Evolutionary conservation across 2,329 filamentous ascomycete genomes (phyloP).

Genomic region (Arachnopeziza araneosa): DNA sequence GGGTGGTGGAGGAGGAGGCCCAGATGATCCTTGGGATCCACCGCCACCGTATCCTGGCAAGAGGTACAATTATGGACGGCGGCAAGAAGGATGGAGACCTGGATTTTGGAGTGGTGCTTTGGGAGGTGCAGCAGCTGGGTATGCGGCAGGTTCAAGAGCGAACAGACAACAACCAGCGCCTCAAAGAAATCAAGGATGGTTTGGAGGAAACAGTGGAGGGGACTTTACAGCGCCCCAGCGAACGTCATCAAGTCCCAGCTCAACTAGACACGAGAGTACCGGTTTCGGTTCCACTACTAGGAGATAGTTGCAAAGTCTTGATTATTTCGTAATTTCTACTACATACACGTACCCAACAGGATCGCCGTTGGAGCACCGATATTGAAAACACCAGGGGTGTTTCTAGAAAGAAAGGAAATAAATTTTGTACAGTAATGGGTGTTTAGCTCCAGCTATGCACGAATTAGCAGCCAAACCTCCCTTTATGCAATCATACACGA

Average conservation of each 20-base stretch:
- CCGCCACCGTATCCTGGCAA: constrained; percentile 30
- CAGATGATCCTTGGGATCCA: constrained; percentile 23
- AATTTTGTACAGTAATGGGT: constrained; percentile 22
- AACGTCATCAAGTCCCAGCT: constrained; percentile 31
- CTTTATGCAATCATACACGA: constrained; percentile 30
- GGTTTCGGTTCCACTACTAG: constrained; percentile 67
- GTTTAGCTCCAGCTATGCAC: background rate
- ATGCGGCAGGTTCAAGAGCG: constrained; percentile 50
- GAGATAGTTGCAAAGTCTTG: constrained; percentile 34
- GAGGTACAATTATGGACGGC: constrained; percentile 18
- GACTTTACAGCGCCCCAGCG: constrained; percentile 11
- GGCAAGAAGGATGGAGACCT: constrained; percentile 55
- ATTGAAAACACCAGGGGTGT: background rate
- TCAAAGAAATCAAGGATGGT: constrained; percentile 15
- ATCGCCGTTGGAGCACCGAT: background rate
- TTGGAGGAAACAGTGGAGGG: constrained; percentile 17
- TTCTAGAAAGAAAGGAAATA: constrained; percentile 5
- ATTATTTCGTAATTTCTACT: background rate
- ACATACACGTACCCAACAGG: background rate
- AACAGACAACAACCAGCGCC: constrained; percentile 32
- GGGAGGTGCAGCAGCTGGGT: constrained; percentile 63
- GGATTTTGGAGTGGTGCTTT: constrained; percentile 65
- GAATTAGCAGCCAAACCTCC: constrained; percentile 4
- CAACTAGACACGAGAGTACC: constrained; percentile 58
- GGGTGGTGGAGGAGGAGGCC: constrained; percentile 38